A percentile compares a stretch with the other conserved stretches of the same genome.
Evolutionary conservation across 805 yeast genomes (phyloP).

Genomic region (Priceomyces medius): DNA sequence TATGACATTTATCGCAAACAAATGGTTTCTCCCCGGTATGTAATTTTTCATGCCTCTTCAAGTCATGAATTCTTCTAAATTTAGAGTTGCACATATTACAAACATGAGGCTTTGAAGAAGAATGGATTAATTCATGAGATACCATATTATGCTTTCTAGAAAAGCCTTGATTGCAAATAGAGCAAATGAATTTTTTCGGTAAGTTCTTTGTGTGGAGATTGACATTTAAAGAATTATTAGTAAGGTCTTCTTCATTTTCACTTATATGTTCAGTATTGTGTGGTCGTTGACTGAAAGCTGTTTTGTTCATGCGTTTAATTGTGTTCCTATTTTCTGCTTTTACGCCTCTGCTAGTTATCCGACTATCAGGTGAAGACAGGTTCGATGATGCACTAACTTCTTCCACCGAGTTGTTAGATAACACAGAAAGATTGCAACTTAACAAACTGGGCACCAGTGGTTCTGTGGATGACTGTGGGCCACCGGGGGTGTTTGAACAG

Average conservation of each 20-base stretch:
- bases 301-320: not conserved
- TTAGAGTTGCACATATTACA: slow-evolving; percentile 60
- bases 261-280: not conserved
- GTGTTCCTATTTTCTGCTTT: not conserved
- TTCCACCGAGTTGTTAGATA: not conserved
- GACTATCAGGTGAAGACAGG: slow-evolving; percentile 4
- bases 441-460: not conserved
- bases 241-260: not conserved
- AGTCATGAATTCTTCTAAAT: slow-evolving; percentile 73
- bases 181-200: slow-evolving; percentile 47
- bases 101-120: slow-evolving; percentile 59
- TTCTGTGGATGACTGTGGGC: not conserved
- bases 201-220: slow-evolving; percentile 2
- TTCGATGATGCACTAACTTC: not conserved
- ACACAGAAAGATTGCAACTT: not conserved
- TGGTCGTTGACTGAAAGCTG: not conserved
- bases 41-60: slow-evolving; percentile 70
- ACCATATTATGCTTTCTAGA: slow-evolving; percentile 74
- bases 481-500: not conserved
- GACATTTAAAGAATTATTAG: not conserved
- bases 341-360: not conserved
- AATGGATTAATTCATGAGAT: slow-evolving; percentile 68
- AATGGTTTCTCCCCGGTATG: slow-evolving; percentile 78
- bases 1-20: slow-evolving; percentile 57
- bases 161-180: slow-evolving; percentile 61